Evolutionary conservation across 2,329 filamentous ascomycete genomes (phyloP).

Genomic region (Aspergillus luchuensis): DNA sequence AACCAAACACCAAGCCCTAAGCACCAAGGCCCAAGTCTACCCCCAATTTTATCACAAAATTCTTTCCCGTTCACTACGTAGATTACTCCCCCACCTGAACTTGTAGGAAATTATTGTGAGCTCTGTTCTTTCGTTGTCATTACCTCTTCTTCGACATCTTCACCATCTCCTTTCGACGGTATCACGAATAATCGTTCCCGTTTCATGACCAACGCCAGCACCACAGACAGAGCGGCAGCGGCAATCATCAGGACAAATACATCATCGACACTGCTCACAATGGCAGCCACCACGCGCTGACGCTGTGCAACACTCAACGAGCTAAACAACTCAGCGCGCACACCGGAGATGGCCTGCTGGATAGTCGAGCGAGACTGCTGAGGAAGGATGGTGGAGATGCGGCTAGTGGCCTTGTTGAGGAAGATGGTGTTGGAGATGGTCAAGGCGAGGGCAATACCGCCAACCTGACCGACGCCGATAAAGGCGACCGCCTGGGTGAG

Average conservation of each 20-base stretch:
- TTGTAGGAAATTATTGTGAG: too few species aligned
- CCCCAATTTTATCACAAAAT: too few species aligned
- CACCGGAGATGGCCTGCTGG: background rate
- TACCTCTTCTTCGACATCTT: too few species aligned
- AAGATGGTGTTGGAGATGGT: conserved; percentile 3
- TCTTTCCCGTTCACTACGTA: too few species aligned
- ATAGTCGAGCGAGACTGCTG: background rate
- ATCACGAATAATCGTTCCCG: background rate
- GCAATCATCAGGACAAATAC: background rate
- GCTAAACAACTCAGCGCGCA: background rate
- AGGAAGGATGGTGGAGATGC: background rate
- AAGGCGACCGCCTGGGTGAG: background rate
- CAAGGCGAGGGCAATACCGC: background rate
- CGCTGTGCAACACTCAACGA: background rate
- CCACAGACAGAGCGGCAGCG: background rate
- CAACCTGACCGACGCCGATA: background rate
- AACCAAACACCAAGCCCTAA: too few species aligned
- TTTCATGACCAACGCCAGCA: background rate
- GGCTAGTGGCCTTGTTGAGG: background rate
- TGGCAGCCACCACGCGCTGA: background rate
- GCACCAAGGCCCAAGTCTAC: too few species aligned
- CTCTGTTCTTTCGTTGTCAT: too few species aligned
- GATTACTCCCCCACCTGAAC: too few species aligned
- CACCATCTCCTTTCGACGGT: too few species aligned
- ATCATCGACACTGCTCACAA: background rate